These are phyloP conservation scores for Daucus carota DNA, from an alignment of 129 eudicot genomes.

Conservation along the genomic window DNA sequence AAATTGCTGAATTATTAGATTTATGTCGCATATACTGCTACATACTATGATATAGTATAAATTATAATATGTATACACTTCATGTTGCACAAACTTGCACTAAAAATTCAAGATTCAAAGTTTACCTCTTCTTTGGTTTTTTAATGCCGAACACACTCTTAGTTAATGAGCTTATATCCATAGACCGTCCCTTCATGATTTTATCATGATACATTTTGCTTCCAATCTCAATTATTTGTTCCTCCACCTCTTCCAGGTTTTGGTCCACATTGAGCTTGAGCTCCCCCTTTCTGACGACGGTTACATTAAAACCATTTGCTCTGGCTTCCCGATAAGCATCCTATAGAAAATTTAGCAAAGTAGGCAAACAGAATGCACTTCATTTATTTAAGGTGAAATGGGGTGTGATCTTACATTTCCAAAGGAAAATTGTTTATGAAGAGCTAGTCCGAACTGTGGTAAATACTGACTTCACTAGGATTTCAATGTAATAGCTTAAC, in stretches of 20 bases:
- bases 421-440: not conserved
- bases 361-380: not conserved
- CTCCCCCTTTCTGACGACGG: slow-evolving; percentile 80
- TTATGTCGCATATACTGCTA: no score
- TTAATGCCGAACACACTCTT: slow-evolving; percentile 64
- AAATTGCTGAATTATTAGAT: not conserved
- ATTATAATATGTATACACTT: not conserved
- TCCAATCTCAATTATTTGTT: slow-evolving; percentile 63
- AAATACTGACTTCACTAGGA: not conserved
- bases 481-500: not conserved
- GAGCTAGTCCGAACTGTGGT: not conserved
- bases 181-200: slow-evolving; percentile 57
- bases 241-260: slow-evolving; percentile 89
- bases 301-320: slow-evolving; percentile 75
- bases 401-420: not conserved
- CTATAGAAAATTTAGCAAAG: slow-evolving; percentile 24
- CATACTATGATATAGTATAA: not conserved
- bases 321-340: slow-evolving; percentile 80
- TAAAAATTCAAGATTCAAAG: not conserved
- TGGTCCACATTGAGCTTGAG: slow-evolving; percentile 83
- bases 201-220: slow-evolving; percentile 89
- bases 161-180: slow-evolving; percentile 50
- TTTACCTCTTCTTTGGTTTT: slow-evolving; percentile 45
- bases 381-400: not conserved
- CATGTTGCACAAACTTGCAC: not conserved